Evolutionary conservation across 2,329 filamentous ascomycete species (phyloP), one percentile per base, ranked within the genome.

Genomic region (Periconia sp.): DNA sequence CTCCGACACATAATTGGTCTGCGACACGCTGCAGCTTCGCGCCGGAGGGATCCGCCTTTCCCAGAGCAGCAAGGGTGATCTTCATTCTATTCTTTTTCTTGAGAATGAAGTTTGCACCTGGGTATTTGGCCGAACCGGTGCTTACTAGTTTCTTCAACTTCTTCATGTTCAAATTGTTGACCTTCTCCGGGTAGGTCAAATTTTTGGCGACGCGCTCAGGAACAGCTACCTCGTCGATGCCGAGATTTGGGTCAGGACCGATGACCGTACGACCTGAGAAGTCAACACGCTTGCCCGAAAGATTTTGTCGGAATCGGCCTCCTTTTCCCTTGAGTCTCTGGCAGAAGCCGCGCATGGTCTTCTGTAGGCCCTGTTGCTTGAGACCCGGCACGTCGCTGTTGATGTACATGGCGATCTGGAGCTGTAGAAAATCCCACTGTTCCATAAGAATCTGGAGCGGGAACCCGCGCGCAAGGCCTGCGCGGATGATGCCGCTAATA

Each of bases 231-330:
- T 99, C 86, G 56, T 97, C 90, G 52, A 99, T 90, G 13, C 88
- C 85, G 35, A 99, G 71, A 59, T 99, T 99, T 3, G 94, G 94
- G 70, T 99, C 94, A 0, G 94, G 94, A 1, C 92, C 96, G 70
- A 99, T 99, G 70, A 99, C 94, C 0, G 94, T 99, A 68, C 94
- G 85, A 13, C 91, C 94, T 9, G 94, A 99, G 71, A 97, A 99
- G 67, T 99, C 92, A 40, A 99, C 94, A 80, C 94, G 92, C 73
- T 99, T 99, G 66, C 94, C 94, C 0, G 92, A 97, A 46, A 99
- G 72, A 61, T 99, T 99, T 45, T 95, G 94, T 73, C 94, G 87
- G 72, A 99, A 99, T 40, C 94, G 89, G 40, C 94, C 94, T 65
- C 97, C 92, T 65, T 99, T 99, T 56, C 94, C 94, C 73, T 99